phyloP scores from a whole-genome alignment of 1,284 basidiomycete genomes.

The Blastosporella zonata region DNA sequence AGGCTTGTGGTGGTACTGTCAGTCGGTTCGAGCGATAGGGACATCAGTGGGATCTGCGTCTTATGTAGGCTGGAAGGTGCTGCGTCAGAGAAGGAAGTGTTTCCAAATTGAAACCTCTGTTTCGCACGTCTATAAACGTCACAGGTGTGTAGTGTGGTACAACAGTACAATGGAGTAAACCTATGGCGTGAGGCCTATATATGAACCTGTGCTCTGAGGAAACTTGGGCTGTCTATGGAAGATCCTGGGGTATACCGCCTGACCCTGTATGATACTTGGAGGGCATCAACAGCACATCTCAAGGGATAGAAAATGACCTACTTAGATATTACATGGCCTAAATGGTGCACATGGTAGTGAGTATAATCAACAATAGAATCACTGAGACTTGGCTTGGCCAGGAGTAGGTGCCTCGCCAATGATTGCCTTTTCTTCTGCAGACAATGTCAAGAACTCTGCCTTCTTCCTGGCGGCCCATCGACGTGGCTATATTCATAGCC shows the following conservation, averaged over 20 bases:
- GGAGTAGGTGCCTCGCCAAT: slow-evolving; percentile 17
- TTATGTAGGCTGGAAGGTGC: background rate
- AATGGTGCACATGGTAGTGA: background rate
- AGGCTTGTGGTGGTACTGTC: slow-evolving; percentile 2
- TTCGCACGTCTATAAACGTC: slow-evolving; percentile 16
- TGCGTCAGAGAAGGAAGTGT: slow-evolving; percentile 6
- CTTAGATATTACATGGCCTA: background rate
- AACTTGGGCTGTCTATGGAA: background rate
- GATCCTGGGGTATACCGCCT: too few relatives aligned
- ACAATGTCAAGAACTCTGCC: slow-evolving; percentile 44
- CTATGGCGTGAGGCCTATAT: background rate
- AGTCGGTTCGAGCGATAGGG: background rate
- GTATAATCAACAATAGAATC: background rate
- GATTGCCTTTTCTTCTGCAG: slow-evolving; percentile 45
- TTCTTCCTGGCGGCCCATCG: slow-evolving; percentile 43
- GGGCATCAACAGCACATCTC: too few relatives aligned
- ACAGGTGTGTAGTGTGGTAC: slow-evolving; percentile 5
- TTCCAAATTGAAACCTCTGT: slow-evolving; percentile 15
- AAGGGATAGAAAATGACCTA: background rate
- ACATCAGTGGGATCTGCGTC: slow-evolving; percentile 1
- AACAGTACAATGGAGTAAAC: background rate
- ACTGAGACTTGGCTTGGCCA: slow-evolving; percentile 3
- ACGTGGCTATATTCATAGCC: slow-evolving; percentile 34
- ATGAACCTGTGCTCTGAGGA: background rate
- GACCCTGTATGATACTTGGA: too few relatives aligned